Evolutionary conservation across 805 yeast genomes (phyloP).

Genomic region (Schwanniomyces polymorphus): DNA sequence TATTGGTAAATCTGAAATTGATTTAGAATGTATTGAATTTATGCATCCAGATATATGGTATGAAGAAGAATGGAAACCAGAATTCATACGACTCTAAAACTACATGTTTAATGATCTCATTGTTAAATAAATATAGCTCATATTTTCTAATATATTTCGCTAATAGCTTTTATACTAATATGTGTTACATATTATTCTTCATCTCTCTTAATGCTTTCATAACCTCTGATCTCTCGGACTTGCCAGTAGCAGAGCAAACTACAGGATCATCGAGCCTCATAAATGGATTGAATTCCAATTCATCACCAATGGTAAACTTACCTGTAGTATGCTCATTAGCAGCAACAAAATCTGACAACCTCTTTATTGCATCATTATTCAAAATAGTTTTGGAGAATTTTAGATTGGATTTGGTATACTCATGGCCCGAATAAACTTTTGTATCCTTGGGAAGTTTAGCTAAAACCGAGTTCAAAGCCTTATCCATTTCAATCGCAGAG

Average conservation of each 20-base stretch:
- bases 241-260: conserved; percentile 61
- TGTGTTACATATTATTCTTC: conserved; percentile 53
- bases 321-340: conserved; percentile 82
- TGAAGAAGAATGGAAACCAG: conserved; percentile 54
- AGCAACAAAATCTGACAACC: conserved; percentile 51
- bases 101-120: neutral
- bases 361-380: conserved; percentile 51
- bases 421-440: conserved; percentile 90
- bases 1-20: conserved; percentile 90
- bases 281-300: conserved; percentile 82
- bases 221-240: conserved; percentile 48
- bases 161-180: neutral
- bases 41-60: conserved; percentile 64
- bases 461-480: conserved; percentile 59
- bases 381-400: conserved; percentile 71
- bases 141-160: neutral
- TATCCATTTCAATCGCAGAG: conserved; percentile 74
- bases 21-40: conserved; percentile 83
- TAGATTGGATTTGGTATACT: conserved; percentile 83
- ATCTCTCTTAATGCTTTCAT: conserved; percentile 74
- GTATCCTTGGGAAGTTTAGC: conserved; percentile 68
- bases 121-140: neutral
- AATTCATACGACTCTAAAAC: conserved; percentile 50
- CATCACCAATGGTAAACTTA: conserved; percentile 79
- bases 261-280: conserved; percentile 71